Base-by-base conservation (phyloP, 108 stramenopile species). In the Nitzschia sp. region DNA sequence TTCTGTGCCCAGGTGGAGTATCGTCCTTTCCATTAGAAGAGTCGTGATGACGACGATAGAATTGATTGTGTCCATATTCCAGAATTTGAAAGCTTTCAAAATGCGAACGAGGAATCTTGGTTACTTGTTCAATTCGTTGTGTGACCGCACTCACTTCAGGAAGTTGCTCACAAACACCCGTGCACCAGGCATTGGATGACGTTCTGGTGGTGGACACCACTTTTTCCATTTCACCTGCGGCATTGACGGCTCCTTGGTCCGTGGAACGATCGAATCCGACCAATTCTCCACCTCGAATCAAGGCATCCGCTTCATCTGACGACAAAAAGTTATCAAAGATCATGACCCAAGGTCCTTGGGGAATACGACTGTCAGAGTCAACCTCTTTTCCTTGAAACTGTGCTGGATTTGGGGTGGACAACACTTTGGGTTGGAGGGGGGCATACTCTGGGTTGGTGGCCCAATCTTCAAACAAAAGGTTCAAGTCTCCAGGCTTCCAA, bases 41-140 rank as follows among this genome's bases (percentile, higher is more conserved):
- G 61, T 94, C 92, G 64, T 94, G 92, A 65, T 94, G 92, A 10
- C 67, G 67, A 53, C 77, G 73, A 71, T 94, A 94, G 60, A 80
- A 81, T 62, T 91, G 84, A 24, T 82, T 74, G n/a, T 41, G 34
- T 10, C n/a, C 38, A 46, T 94, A 94, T 17, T 80, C 57, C 53
- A 94, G 69, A 14, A 94, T 51, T 62, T 94, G 93, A 54, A 94
- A 80, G 50, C 70, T 75, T 63, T 94, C 93, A 58, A 74, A 86
- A 72, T 94, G 84, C 26, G 54, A 64, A 20, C 70, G 51, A 20
- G 83, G 81, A 63, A 86, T 72, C 12, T 70, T 42, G 41, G 82
- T 83, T 5, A 81, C 65, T 12, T 67, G 20, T 69, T 84, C 78
- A 62, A 93, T 93, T 7, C 71, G 70, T 20, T 78, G 48, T 26